Conservation (phyloP, 2,329 filamentous ascomycete species). For the Pochonia chlamydosporia region DNA sequence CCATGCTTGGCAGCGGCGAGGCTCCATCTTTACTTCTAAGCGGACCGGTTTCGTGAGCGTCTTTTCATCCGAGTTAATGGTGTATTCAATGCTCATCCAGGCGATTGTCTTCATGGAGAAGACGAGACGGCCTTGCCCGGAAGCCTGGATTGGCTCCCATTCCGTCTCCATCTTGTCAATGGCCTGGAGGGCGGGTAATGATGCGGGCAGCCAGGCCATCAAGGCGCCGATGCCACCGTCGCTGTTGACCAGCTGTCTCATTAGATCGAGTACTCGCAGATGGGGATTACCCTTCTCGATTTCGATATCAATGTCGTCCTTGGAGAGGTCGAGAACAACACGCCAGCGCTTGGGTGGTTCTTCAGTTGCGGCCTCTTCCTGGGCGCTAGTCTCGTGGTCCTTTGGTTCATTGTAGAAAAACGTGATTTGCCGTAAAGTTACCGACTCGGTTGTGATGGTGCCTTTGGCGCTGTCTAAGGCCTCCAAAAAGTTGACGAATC, state of each 20-base stretch:
- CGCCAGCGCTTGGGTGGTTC: conserved; percentile 32
- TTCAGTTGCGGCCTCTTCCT: conserved; percentile 8
- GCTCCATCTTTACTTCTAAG: conserved; percentile 46
- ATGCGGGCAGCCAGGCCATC: conserved; percentile 50
- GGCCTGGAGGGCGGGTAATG: conserved; percentile 59
- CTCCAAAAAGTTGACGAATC: conserved; percentile 64
- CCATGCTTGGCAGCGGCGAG: conserved; percentile 40
- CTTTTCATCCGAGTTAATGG: conserved; percentile 21
- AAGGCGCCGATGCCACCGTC: conserved; percentile 45
- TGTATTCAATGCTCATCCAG: conserved; percentile 52
- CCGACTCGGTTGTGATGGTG: conserved; percentile 50
- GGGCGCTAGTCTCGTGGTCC: background rate
- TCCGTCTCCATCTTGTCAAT: conserved; percentile 54
- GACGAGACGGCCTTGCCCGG: conserved; percentile 40
- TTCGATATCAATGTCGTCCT: conserved; percentile 48
- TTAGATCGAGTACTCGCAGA: conserved; percentile 52
- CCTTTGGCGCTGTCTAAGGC: conserved; percentile 53
- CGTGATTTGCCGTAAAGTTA: conserved; percentile 56
- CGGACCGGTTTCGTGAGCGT: conserved; percentile 31
- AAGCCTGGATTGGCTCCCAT: conserved; percentile 38
- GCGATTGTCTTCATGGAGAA: conserved; percentile 50
- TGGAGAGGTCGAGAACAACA: conserved; percentile 53
- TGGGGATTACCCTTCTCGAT: conserved; percentile 63
- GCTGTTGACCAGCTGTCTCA: conserved; percentile 54
- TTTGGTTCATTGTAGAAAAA: conserved; percentile 57